Base-by-base conservation (phyloP, 23 red algal species). In the Gracilaria caudata region DNA sequence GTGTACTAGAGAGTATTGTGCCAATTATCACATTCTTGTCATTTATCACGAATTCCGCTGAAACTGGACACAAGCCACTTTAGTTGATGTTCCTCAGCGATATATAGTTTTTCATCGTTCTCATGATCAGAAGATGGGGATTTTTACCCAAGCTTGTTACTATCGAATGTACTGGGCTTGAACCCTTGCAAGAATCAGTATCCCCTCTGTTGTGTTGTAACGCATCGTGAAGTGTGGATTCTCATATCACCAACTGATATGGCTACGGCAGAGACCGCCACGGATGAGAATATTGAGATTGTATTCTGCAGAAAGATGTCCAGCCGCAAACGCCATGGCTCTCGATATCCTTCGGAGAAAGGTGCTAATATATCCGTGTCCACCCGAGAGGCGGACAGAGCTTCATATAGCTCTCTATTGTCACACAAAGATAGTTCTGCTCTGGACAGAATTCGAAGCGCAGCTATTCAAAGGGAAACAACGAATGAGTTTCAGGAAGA, bases 301-400 rank as follows among this genome's bases (percentile, higher is more conserved):
- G 70, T 75, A 9, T 75, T 75, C 70, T 46, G 70, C n/a, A 43
- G 70, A 43, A 75, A 75, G 20, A 75, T 11, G 37, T 75, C 70
- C 20, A 36, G 70, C 5, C 43, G 70, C n/a, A 75, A 29, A 47
- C 70, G 38, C 49, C 19, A 24, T 14, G 70, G 40, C 11, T 40
- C 1, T 46, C 29, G 43, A 47, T 21, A 75, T 24, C 40, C 40
- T 20, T 49, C 37, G 1, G 43, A 24, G 25, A 6, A 46, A 3
- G 21, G 33, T 49, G 40, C 1, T n/a, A 36, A 24, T 9, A 17
- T 14, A 45, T 38, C 40, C n/a, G 2, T 14, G 14, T 26, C 40
- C 3, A 46, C 7, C 8, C 70, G 14, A 29, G 40, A 25, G 5
- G 1, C 20, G 19, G 43, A 45, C 10, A 12, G 1, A 75, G 39